phyloP scores from a whole-genome alignment of 768 basidiomycete species.

The Galerina sulciceps region DNA sequence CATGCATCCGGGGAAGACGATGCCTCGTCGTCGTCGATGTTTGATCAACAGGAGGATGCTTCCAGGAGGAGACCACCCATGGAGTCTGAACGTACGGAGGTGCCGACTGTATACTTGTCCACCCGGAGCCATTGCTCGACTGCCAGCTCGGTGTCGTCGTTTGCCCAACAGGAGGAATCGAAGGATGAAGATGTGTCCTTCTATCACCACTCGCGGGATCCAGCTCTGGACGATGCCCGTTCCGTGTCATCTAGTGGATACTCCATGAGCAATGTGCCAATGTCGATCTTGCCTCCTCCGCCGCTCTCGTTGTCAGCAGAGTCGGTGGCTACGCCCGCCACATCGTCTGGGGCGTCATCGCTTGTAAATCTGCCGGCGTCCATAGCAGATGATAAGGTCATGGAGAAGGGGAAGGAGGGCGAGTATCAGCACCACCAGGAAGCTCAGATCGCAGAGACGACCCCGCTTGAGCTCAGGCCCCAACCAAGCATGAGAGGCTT shows the following conservation, averaged over 20 bases:
- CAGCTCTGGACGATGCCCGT: background rate
- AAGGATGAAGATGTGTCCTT: background rate
- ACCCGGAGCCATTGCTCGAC: conserved; percentile 34
- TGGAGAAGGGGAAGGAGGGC: conserved; percentile 15
- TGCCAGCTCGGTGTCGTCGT: conserved; percentile 31
- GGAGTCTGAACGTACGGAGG: conserved; percentile 24
- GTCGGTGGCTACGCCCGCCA: conserved; percentile 57
- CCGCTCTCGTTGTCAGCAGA: conserved; percentile 63
- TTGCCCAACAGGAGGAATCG: conserved; percentile 3
- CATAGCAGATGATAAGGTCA: conserved; percentile 24
- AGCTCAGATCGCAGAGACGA: conserved; percentile 19
- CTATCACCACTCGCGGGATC: background rate
- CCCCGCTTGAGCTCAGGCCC: conserved; percentile 22
- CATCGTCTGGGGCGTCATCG: conserved; percentile 53
- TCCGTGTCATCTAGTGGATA: conserved; percentile 22
- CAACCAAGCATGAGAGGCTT: conserved; percentile 19
- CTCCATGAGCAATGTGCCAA: conserved; percentile 17
- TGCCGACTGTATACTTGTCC: conserved; percentile 45
- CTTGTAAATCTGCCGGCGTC: conserved; percentile 34
- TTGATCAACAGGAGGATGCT: conserved; percentile 9
- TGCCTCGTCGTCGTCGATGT: conserved; percentile 14
- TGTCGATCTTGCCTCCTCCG: conserved; percentile 39
- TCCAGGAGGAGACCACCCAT: conserved; percentile 3
- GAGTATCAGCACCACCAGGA: conserved; percentile 1
- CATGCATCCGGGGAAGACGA: conserved; percentile 38